Base-by-base conservation (phyloP, 768 basidiomycete genomes). In the Psilocybe cyanescens region DNA sequence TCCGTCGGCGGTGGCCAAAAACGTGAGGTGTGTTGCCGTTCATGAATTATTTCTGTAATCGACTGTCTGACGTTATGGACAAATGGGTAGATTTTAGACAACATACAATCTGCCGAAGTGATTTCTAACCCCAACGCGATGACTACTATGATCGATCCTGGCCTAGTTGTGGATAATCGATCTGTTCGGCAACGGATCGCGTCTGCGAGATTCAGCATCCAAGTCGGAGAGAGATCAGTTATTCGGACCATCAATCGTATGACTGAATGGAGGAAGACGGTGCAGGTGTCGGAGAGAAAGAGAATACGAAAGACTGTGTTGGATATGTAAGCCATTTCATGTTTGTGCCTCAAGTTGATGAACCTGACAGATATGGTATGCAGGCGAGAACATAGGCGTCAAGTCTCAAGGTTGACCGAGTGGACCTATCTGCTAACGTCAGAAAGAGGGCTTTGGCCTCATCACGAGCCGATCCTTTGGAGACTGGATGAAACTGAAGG, bases 401-500 rank as follows among this genome's bases (percentile, higher is more conserved):
- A 92, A 66, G 78, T 90, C 19, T 78, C 84, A 2, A 74, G 79
- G 8, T 70, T 90, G 47, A 78, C 81, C 31, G 86, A 89, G 53
- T 90, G 90, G 82, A 78, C 84, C 0, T 73, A 84, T 44, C 68
- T 86, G 8, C 75, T 91, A 24, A 85, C 85, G 2, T 86, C 87
- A 0, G 95, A 97, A 70, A 83, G 92, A 19, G 94, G 94, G 0
- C 70, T 97, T 11, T 97, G 95, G 95, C 86, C 88, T 1, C 81
- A 83, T 47, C 72, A 80, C 14, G 78, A 78, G 44, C 75, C 69
- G 2, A 75, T 77, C 24, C 66, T 82, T 9, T 97, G 95, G 95
- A 78, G 89, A 33, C 74, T 97, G 48, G 95, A 97, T 63, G 95
- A 96, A 68, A 95, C 94, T 1, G 95, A 97, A 68, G 95, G 95